phyloP scores from a whole-genome alignment of 768 basidiomycete species.

The Termitomyces sp. region DNA sequence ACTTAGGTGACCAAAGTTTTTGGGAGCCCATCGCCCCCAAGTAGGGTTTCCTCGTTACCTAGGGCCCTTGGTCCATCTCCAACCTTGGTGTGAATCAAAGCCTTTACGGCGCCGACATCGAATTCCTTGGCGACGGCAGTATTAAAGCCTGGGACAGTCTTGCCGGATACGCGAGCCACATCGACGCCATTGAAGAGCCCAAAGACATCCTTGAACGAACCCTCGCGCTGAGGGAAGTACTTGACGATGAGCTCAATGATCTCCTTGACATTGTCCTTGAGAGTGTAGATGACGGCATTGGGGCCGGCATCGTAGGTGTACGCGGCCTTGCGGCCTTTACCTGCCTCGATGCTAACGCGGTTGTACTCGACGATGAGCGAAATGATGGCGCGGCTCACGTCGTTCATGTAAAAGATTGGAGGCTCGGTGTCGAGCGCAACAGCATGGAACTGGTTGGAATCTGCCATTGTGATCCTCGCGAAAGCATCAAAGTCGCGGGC shows the following conservation, averaged over 20 bases:
- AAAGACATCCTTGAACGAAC: conserved; percentile 72
- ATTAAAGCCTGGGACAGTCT: conserved; percentile 71
- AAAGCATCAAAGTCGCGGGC: conserved; percentile 83
- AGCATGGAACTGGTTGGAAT: conserved; percentile 99
- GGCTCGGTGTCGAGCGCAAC: conserved; percentile 95
- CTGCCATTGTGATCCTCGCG: conserved; percentile 90
- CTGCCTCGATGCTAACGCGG: conserved; percentile 55
- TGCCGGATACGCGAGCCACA: conserved; percentile 36
- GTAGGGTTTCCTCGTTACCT: conserved; percentile 53
- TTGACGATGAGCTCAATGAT: conserved; percentile 70
- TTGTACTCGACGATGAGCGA: conserved; percentile 90
- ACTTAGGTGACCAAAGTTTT: conserved; percentile 33
- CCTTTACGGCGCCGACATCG: conserved; percentile 74
- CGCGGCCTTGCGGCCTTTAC: conserved; percentile 71
- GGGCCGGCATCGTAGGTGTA: conserved; percentile 99
- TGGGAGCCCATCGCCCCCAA: conserved; percentile 69
- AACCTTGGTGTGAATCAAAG: conserved; percentile 87
- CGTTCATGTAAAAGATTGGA: conserved; percentile 99
- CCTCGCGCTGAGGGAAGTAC: conserved; percentile 83
- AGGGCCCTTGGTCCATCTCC: conserved; percentile 87
- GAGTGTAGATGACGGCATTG: conserved; percentile 95
- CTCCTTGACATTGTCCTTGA: conserved; percentile 68
- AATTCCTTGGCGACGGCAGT: conserved; percentile 68
- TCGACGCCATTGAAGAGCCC: conserved; percentile 44
- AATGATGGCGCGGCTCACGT: conserved; percentile 92